Conservation (phyloP, 202 grass and related monocot genomes). For the Bolboschoenoplectus hybrid region DNA sequence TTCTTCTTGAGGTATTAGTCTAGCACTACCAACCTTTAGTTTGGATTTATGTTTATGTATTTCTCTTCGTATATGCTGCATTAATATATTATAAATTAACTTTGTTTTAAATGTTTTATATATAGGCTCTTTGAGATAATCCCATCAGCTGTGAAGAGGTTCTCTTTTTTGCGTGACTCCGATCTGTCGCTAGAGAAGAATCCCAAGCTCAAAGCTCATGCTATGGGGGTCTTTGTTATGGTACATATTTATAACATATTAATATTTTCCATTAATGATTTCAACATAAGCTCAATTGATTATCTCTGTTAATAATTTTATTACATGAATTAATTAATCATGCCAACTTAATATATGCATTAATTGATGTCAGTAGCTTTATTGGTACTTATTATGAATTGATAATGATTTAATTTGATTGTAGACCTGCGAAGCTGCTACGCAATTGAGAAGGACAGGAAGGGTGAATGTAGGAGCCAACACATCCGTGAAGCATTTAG, state of each 20-base stretch:
- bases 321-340: neutral
- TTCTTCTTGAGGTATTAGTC: slow-evolving; percentile 10
- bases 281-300: neutral
- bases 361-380: neutral
- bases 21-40: neutral
- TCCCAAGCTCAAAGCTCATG: slow-evolving; percentile 70
- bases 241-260: slow-evolving; percentile 10
- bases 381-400: neutral
- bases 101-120: neutral
- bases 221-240: slow-evolving; percentile 44
- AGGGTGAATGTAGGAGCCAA: slow-evolving; percentile 32
- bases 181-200: slow-evolving; percentile 74
- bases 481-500: slow-evolving; percentile 24
- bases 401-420: neutral
- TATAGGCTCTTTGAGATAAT: slow-evolving; percentile 40
- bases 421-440: slow-evolving; percentile 32
- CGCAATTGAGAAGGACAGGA: slow-evolving; percentile 20
- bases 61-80: neutral
- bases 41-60: neutral
- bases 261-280: neutral
- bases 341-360: neutral
- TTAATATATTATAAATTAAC: neutral
- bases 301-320: neutral
- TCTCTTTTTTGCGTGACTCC: slow-evolving; percentile 36
- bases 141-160: slow-evolving; percentile 36